phyloP scores from a whole-genome alignment of 2,329 filamentous ascomycete genomes.

The Helminthosporium solani region DNA sequence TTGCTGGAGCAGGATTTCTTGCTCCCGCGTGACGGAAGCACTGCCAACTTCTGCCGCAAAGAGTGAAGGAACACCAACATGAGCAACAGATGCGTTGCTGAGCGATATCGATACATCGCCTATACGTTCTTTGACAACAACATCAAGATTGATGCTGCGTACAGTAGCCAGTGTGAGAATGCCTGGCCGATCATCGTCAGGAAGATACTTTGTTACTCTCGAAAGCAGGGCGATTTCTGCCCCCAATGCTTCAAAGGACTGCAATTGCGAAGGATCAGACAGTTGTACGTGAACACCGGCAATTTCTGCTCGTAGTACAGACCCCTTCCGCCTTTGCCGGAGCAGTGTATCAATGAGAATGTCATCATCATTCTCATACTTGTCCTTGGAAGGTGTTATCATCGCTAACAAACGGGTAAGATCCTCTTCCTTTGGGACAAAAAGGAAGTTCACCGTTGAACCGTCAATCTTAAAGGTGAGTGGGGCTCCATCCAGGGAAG shows the following conservation, averaged over 20 bases:
- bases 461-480: slow-evolving; percentile 64
- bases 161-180: slow-evolving; percentile 73
- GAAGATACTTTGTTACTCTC: slow-evolving; percentile 88
- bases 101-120: slow-evolving; percentile 56
- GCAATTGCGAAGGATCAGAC: slow-evolving; percentile 63
- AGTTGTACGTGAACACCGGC: slow-evolving; percentile 65
- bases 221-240: slow-evolving; percentile 81
- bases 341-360: slow-evolving; percentile 92
- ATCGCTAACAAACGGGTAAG: slow-evolving; percentile 79
- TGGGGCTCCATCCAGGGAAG: slow-evolving; percentile 57
- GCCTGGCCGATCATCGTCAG: slow-evolving; percentile 91
- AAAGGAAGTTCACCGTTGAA: slow-evolving; percentile 69
- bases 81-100: slow-evolving; percentile 33
- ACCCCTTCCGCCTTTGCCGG: slow-evolving; percentile 81
- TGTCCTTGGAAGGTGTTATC: slow-evolving; percentile 87
- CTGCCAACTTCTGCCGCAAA: slow-evolving; percentile 72
- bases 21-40: slow-evolving; percentile 64
- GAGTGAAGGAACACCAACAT: slow-evolving; percentile 82
- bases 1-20: slow-evolving; percentile 71
- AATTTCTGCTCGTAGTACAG: slow-evolving; percentile 71
- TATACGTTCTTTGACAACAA: slow-evolving; percentile 68
- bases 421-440: slow-evolving; percentile 73
- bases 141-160: slow-evolving; percentile 60
- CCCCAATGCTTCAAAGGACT: slow-evolving; percentile 67
- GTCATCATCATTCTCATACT: slow-evolving; percentile 86